Conservation (phyloP, 2,329 filamentous ascomycete genomes). For the Tolypocladium tropicale region DNA sequence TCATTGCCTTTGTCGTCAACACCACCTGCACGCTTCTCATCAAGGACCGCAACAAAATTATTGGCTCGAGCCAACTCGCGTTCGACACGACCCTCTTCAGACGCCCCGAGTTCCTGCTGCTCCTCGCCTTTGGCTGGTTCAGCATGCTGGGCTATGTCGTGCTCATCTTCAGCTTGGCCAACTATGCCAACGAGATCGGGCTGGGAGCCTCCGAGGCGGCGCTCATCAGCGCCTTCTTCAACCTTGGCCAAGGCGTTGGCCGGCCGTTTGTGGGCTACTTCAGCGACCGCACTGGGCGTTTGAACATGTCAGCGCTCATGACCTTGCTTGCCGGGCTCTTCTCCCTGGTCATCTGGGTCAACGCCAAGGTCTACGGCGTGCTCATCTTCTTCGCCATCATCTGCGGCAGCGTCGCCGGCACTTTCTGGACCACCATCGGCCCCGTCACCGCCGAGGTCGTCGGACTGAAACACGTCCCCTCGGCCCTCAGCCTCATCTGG, state of each 20-base stretch:
- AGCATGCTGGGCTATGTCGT: constrained; percentile 66
- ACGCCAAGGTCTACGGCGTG: constrained; percentile 51
- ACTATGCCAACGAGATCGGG: constrained; percentile 60
- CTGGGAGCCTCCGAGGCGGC: constrained; percentile 57
- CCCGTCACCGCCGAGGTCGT: constrained; percentile 68
- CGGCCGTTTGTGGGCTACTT: constrained; percentile 63
- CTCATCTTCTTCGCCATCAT: constrained; percentile 62
- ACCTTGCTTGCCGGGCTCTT: constrained; percentile 56
- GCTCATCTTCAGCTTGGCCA: constrained; percentile 66
- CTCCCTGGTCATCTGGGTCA: constrained; percentile 63
- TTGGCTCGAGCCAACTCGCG: constrained; percentile 55
- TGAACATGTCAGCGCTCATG: constrained; percentile 60
- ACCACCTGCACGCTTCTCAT: constrained; percentile 51
- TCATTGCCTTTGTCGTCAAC: constrained; percentile 55
- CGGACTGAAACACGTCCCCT: constrained; percentile 57
- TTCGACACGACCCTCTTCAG: constrained; percentile 57
- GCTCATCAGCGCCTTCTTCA: constrained; percentile 63
- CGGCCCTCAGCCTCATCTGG: constrained; percentile 61
- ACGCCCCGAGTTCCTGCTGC: constrained; percentile 50
- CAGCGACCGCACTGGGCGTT: constrained; percentile 57
- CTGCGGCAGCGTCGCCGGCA: constrained; percentile 61
- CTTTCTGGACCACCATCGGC: constrained; percentile 58
- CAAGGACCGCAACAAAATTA: constrained; percentile 59
- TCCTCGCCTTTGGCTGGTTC: constrained; percentile 59
- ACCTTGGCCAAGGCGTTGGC: constrained; percentile 56